These are phyloP conservation scores for Thelephora aurantiotincta DNA, from an alignment of 768 basidiomycete species.

Conservation along the genomic window DNA sequence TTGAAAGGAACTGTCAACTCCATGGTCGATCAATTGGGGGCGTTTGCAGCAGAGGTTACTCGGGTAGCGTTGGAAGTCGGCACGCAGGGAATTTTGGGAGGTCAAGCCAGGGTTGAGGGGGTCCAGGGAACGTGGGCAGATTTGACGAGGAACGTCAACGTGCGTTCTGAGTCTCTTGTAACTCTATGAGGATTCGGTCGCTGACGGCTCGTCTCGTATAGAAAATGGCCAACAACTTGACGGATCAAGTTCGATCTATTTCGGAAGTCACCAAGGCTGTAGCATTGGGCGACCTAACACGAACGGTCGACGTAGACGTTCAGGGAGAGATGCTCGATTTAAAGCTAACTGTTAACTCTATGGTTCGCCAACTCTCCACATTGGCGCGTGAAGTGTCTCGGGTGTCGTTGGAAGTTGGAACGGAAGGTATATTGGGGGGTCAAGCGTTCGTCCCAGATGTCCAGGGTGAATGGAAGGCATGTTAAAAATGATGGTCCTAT, in stretches of 20 bases:
- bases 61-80: conserved; percentile 83
- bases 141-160: conserved; percentile 82
- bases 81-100: conserved; percentile 81
- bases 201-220: conserved; percentile 13
- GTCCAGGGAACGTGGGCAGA: conserved; percentile 92
- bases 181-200: background rate
- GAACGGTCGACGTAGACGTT: conserved; percentile 83
- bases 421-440: conserved; percentile 86
- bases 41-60: conserved; percentile 74
- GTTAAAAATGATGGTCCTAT: conserved; percentile 4
- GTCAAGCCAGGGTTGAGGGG: conserved; percentile 80
- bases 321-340: conserved; percentile 88
- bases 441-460: conserved; percentile 89
- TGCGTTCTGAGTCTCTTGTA: conserved; percentile 23
- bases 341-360: conserved; percentile 68
- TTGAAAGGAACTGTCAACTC: conserved; percentile 78
- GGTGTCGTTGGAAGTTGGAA: conserved; percentile 86
- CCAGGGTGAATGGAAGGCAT: conserved; percentile 87
- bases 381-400: conserved; percentile 78
- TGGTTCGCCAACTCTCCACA: conserved; percentile 61
- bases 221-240: conserved; percentile 83
- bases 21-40: conserved; percentile 88
- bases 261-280: conserved; percentile 74
- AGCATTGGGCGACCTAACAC: conserved; percentile 70
- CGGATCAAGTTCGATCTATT: conserved; percentile 82